Conservation (phyloP, 2,329 filamentous ascomycete species). For the Hymenoscyphus fructigenus region DNA sequence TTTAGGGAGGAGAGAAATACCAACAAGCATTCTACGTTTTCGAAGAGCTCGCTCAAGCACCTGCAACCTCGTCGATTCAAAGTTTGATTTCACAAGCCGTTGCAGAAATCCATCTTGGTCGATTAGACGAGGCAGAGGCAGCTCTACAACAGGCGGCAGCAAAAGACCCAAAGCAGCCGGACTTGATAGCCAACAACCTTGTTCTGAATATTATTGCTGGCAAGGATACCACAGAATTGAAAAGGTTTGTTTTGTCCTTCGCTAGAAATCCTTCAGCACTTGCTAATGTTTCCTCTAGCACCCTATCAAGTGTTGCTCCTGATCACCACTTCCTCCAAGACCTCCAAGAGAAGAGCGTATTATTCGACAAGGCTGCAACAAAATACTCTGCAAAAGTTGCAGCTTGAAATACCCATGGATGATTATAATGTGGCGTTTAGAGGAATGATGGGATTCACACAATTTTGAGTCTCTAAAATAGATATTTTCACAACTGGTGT, state of each 20-base stretch:
- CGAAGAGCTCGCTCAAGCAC: conserved; percentile 88
- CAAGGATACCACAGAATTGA: conserved; percentile 64
- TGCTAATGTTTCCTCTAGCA: conserved; percentile 39
- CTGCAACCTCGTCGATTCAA: conserved; percentile 72
- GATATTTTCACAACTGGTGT: background rate
- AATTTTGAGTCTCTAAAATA: conserved; percentile 14
- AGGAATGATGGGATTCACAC: conserved; percentile 16
- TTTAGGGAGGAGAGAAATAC: conserved; percentile 87
- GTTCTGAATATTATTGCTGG: conserved; percentile 78
- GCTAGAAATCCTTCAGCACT: background rate
- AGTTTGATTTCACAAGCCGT: conserved; percentile 86
- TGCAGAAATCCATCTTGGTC: conserved; percentile 85
- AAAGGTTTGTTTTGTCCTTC: conserved; percentile 55
- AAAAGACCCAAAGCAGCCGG: conserved; percentile 68
- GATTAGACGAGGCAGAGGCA: conserved; percentile 83
- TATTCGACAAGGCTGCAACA: conserved; percentile 81
- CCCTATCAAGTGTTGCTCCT: conserved; percentile 57
- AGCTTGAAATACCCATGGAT: conserved; percentile 27
- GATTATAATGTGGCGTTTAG: conserved; percentile 27
- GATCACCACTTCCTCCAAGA: conserved; percentile 72
- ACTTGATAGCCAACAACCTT: conserved; percentile 79
- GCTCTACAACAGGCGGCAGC: conserved; percentile 78
- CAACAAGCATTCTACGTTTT: conserved; percentile 97
- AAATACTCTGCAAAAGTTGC: conserved; percentile 84
- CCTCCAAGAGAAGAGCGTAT: conserved; percentile 77